Conservation (phyloP, 352 stramenopile genomes). For the Globisporangium okanoganense region DNA sequence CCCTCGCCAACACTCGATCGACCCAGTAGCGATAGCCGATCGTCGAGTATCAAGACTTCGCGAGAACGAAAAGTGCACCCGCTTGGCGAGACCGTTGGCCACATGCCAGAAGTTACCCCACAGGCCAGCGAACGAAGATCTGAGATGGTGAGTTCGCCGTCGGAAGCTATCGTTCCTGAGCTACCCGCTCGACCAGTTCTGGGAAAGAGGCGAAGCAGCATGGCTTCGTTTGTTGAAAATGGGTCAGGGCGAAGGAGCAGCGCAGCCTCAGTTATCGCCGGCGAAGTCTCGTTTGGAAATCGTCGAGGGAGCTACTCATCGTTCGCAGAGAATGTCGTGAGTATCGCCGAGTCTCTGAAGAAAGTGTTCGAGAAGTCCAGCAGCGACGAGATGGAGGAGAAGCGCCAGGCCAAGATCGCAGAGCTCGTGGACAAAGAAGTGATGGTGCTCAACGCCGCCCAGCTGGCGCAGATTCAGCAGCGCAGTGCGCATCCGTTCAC, state of each 20-base stretch:
- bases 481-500: conserved; percentile 43
- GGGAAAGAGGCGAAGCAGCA: not conserved
- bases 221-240: not conserved
- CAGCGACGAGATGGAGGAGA: conserved; percentile 29
- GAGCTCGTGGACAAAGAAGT: conserved; percentile 58
- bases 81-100: not conserved
- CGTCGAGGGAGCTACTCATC: conserved; percentile 23
- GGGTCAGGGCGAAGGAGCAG: not conserved
- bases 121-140: not conserved
- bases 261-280: not conserved
- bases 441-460: conserved; percentile 53
- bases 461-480: conserved; percentile 56
- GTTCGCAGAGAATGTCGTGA: conserved; percentile 28
- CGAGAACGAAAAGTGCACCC: not conserved
- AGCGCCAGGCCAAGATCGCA: conserved; percentile 35
- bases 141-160: not conserved
- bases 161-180: not conserved
- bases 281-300: not conserved
- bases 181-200: not conserved
- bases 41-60: not conserved
- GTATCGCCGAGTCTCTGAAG: not conserved
- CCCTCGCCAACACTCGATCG: not conserved
- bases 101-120: not conserved
- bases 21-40: not conserved
- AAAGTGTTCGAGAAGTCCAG: conserved; percentile 37